Conservation (phyloP, 768 basidiomycete genomes). For the Lactifluus piperatus region DNA sequence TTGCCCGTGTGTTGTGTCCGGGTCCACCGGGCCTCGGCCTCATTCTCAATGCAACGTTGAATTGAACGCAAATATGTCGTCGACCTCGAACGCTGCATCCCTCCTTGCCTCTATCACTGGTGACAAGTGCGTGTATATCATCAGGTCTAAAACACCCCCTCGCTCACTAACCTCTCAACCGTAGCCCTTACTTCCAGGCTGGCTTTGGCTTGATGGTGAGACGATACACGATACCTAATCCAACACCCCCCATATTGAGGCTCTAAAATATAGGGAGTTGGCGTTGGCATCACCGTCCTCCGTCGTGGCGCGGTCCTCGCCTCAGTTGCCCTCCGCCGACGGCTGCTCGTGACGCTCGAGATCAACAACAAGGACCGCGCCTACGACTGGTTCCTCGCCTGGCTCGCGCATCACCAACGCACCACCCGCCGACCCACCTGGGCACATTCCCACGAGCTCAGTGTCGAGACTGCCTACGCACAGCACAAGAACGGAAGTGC, state of each 20-base stretch:
- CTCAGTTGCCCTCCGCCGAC: conserved; percentile 68
- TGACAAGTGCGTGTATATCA: conserved; percentile 51
- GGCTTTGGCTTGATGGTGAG: conserved; percentile 95
- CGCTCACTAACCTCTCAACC: conserved; percentile 26
- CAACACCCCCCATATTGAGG: background rate
- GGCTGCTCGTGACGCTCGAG: conserved; percentile 91
- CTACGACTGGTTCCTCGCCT: conserved; percentile 94
- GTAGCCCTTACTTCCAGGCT: conserved; percentile 94
- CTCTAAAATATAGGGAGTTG: conserved; percentile 58
- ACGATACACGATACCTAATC: background rate
- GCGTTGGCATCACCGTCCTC: conserved; percentile 71
- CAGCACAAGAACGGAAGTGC: conserved; percentile 87
- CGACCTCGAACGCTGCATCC: background rate
- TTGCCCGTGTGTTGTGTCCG: background rate
- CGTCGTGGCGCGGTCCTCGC: conserved; percentile 63
- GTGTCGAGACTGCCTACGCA: conserved; percentile 87
- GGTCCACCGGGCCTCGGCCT: background rate
- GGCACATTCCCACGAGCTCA: conserved; percentile 83
- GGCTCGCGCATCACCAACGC: conserved; percentile 71
- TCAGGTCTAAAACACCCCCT: background rate
- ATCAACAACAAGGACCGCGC: conserved; percentile 92
- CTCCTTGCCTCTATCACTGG: conserved; percentile 32
- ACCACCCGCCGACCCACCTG: conserved; percentile 30
- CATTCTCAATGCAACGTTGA: background rate
- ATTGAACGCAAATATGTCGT: background rate